Conservation (phyloP, 2,329 filamentous ascomycete species). For the Ascochyta viciae-villosae region DNA sequence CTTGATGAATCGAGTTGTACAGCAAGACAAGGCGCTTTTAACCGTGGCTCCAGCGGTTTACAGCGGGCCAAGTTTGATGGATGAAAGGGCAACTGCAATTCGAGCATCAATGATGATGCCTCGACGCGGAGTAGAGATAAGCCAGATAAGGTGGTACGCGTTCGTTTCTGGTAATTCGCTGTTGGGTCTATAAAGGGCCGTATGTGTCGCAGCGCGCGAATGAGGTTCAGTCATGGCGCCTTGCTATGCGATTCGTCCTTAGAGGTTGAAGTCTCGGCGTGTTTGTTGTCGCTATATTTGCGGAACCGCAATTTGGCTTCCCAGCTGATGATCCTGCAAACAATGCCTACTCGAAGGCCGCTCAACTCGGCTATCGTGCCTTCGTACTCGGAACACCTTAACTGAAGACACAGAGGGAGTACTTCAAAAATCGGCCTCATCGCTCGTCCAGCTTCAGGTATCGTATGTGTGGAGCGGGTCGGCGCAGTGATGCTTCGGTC, state of each 20-base stretch:
- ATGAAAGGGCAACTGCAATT: background rate
- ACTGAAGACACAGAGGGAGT: too few species aligned
- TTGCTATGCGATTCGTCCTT: background rate
- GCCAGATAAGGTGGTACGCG: constrained; percentile 8
- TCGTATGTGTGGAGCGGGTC: too few species aligned
- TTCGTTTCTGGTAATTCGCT: constrained; percentile 5
- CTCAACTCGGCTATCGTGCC: too few species aligned
- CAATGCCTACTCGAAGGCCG: too few species aligned
- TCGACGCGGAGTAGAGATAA: constrained; percentile 8
- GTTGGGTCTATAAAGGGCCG: background rate
- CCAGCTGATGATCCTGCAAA: too few species aligned
- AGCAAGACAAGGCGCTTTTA: constrained; percentile 4
- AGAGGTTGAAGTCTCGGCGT: background rate
- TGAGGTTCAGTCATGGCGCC: background rate
- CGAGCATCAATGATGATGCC: background rate
- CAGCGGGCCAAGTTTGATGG: background rate
- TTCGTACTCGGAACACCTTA: too few species aligned
- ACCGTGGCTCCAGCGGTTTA: constrained; percentile 6
- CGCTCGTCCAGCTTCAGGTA: too few species aligned
- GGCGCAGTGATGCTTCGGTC: too few species aligned
- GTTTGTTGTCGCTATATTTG: background rate
- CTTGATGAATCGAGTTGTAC: background rate
- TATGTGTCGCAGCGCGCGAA: background rate
- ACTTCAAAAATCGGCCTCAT: too few species aligned
- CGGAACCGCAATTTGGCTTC: too few species aligned